A percentile compares a stretch with the other conserved stretches of the same genome.
Evolutionary conservation across 106 monocot genomes (phyloP).

Genomic region (Hemerocallis citrina): DNA sequence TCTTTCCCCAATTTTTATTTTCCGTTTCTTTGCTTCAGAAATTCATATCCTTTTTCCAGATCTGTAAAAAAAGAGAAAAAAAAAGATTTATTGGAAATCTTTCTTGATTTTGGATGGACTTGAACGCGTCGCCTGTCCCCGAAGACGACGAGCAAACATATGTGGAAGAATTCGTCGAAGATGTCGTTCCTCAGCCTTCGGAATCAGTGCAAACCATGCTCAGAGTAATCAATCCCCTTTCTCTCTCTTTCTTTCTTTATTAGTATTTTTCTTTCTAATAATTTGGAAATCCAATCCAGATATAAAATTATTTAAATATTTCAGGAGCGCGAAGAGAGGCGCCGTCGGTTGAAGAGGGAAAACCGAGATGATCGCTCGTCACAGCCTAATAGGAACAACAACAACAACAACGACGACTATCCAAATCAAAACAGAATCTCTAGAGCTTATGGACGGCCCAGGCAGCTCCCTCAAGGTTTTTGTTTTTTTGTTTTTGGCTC

Average conservation of each 20-base stretch:
- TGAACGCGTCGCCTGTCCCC: constrained; percentile 89
- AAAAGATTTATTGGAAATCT: too few relatives aligned
- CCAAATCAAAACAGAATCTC: constrained; percentile 13
- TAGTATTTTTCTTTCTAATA: neutral
- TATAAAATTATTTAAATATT: neutral
- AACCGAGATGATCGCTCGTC: constrained; percentile 25
- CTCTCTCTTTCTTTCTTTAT: neutral
- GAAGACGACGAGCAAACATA: constrained; percentile 79
- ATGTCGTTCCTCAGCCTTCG: constrained; percentile 24
- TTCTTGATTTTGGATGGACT: constrained; percentile 85
- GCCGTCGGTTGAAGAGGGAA: constrained; percentile 36
- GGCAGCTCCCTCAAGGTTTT: constrained; percentile 43
- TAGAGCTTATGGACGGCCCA: constrained; percentile 29
- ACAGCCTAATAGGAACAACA: constrained; percentile 13
- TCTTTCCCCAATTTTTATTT: too few relatives aligned
- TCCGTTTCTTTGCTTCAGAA: too few relatives aligned
- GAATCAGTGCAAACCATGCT: constrained; percentile 23
- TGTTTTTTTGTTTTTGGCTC: neutral
- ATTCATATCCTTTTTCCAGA: too few relatives aligned
- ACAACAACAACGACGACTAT: too few relatives aligned
- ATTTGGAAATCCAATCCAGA: neutral
- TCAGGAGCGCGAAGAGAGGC: constrained; percentile 56
- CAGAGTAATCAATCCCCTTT: constrained; percentile 12
- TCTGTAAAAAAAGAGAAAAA: too few relatives aligned
- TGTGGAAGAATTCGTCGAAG: constrained; percentile 32